Conservation (phyloP, 805 yeast species). For the Kuraishia borneana region DNA sequence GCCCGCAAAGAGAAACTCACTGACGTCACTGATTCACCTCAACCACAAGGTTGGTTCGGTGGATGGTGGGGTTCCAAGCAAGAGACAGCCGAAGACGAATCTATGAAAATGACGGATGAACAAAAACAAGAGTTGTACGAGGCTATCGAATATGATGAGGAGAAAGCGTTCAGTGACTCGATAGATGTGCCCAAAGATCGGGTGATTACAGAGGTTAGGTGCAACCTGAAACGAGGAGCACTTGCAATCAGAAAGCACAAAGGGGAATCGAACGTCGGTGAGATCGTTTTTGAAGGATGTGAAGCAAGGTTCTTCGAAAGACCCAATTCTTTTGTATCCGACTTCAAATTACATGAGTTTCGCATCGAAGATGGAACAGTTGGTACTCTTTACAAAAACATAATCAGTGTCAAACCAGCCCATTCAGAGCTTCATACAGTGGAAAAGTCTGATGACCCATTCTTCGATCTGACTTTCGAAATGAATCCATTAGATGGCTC, state of each 20-base stretch:
- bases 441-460: slow-evolving; percentile 29
- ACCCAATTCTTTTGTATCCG: slow-evolving; percentile 63
- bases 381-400: slow-evolving; percentile 70
- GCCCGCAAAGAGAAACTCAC: slow-evolving; percentile 41
- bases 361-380: slow-evolving; percentile 81
- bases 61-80: slow-evolving; percentile 43
- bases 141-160: slow-evolving; percentile 85
- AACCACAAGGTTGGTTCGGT: slow-evolving; percentile 49
- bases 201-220: slow-evolving; percentile 52
- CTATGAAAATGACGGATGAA: slow-evolving; percentile 60
- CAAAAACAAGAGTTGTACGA: slow-evolving; percentile 84
- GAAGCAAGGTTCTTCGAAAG: slow-evolving; percentile 62
- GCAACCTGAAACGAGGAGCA: slow-evolving; percentile 69
- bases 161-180: slow-evolving; percentile 34
- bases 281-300: slow-evolving; percentile 75
- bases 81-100: slow-evolving; percentile 13
- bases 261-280: slow-evolving; percentile 45
- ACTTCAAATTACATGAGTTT: slow-evolving; percentile 70
- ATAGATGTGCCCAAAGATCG: slow-evolving; percentile 66
- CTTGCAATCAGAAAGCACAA: slow-evolving; percentile 42
- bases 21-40: slow-evolving; percentile 4
- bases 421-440: slow-evolving; percentile 22
- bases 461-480: slow-evolving; percentile 76
- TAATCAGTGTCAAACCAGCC: slow-evolving; percentile 71
- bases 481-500: slow-evolving; percentile 73